Conservation (phyloP, 2,329 filamentous ascomycete species). For the Colletotrichum caudatum region DNA sequence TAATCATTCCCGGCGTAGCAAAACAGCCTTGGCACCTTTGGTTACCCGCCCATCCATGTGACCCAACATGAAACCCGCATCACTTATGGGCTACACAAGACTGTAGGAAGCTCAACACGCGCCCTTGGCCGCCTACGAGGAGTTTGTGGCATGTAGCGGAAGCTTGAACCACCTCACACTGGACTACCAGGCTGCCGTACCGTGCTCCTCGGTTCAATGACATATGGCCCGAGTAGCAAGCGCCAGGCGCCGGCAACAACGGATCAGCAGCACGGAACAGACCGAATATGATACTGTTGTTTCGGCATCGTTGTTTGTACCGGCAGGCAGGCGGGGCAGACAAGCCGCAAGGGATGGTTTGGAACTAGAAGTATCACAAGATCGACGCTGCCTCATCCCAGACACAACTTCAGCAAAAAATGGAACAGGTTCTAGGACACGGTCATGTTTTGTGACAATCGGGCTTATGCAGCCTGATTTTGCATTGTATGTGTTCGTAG, state of each 20-base stretch:
- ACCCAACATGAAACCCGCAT: neutral
- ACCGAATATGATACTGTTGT: neutral
- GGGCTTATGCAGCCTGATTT: constrained; percentile 35
- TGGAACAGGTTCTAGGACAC: neutral
- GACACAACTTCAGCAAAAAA: neutral
- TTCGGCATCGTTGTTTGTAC: neutral
- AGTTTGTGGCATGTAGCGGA: too few species aligned
- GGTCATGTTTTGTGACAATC: neutral
- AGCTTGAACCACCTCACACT: too few species aligned
- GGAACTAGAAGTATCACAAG: neutral
- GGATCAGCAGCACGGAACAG: neutral
- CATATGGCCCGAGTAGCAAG: too few species aligned
- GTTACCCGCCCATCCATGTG: neutral
- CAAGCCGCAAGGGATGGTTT: neutral
- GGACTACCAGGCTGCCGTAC: too few species aligned
- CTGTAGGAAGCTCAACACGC: too few species aligned
- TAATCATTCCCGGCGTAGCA: neutral
- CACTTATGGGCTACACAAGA: too few species aligned
- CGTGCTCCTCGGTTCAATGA: too few species aligned
- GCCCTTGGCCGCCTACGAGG: too few species aligned
- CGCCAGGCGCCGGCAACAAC: neutral
- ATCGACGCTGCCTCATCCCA: too few species aligned
- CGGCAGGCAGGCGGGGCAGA: neutral
- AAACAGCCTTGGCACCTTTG: neutral
- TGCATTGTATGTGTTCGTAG: constrained; percentile 43